Conservation (phyloP, 2,329 filamentous ascomycete species). For the Sclerotinia borealis region DNA sequence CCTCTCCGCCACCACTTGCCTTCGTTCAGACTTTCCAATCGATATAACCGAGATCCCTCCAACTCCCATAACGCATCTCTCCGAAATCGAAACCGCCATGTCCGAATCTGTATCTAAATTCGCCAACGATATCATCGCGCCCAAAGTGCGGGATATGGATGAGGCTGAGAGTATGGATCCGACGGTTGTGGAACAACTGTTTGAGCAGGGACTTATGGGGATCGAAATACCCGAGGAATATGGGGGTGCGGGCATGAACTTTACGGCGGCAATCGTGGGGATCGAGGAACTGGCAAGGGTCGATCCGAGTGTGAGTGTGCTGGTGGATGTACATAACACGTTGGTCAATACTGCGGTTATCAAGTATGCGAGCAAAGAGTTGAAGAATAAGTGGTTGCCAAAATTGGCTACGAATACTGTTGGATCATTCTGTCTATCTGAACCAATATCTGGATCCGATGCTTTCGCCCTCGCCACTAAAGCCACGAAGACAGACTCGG, state of each 20-base stretch:
- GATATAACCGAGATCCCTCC: constrained; percentile 75
- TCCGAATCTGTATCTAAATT: constrained; percentile 86
- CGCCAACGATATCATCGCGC: constrained; percentile 79
- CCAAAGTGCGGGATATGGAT: constrained; percentile 94
- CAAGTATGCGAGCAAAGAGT: constrained; percentile 70
- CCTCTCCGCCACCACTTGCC: constrained; percentile 54
- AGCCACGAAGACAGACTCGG: constrained; percentile 73
- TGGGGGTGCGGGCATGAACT: constrained; percentile 97
- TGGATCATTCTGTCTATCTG: constrained; percentile 86
- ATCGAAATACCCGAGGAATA: constrained; percentile 97
- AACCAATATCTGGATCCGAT: constrained; percentile 89
- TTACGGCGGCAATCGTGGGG: constrained; percentile 89
- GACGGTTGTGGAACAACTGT: constrained; percentile 79
- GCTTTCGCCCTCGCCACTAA: constrained; percentile 93
- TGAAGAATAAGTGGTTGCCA: constrained; percentile 86
- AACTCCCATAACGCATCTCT: constrained; percentile 88
- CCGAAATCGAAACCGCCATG: constrained; percentile 86
- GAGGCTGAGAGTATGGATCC: constrained; percentile 94
- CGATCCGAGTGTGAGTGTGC: constrained; percentile 88
- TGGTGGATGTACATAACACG: constrained; percentile 98
- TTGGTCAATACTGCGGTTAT: constrained; percentile 90
- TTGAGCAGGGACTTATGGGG: constrained; percentile 96
- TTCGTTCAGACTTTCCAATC: constrained; percentile 42
- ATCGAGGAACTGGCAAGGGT: constrained; percentile 95
- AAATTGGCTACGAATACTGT: constrained; percentile 84